Percentiles rank a stretch among this genome's conserved stretches.
phyloP scores from a whole-genome alignment of 2,329 filamentous ascomycete genomes.

The Penicillium palitans region DNA sequence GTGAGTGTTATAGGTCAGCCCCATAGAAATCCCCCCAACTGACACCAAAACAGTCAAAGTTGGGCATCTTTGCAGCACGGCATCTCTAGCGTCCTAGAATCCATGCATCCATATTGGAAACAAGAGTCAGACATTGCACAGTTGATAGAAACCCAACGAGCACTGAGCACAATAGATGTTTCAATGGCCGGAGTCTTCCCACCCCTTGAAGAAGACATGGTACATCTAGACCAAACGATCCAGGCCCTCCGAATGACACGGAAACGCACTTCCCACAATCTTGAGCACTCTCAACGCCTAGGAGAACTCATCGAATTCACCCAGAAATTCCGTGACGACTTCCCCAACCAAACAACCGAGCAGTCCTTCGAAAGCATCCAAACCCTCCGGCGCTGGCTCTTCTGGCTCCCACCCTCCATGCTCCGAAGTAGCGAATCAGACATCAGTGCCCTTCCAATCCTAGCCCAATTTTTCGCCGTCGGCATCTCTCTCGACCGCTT shows the following conservation, averaged over 20 bases:
- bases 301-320: constrained; percentile 71
- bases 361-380: constrained; percentile 90
- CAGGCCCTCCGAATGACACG: constrained; percentile 61
- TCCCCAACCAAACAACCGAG: constrained; percentile 68
- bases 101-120: constrained; percentile 84
- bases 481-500: constrained; percentile 85
- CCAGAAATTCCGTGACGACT: constrained; percentile 69
- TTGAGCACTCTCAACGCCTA: constrained; percentile 68
- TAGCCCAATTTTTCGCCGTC: constrained; percentile 89
- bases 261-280: constrained; percentile 65
- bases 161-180: constrained; percentile 37
- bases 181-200: constrained; percentile 37
- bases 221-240: constrained; percentile 66
- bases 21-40: constrained; percentile 4
- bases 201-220: constrained; percentile 64
- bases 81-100: constrained; percentile 83
- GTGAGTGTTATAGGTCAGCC: constrained; percentile 56
- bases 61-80: constrained; percentile 94
- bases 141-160: constrained; percentile 44
- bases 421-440: constrained; percentile 75
- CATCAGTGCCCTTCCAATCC: constrained; percentile 74
- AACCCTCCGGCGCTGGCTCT: constrained; percentile 85
- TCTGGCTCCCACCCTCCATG: constrained; percentile 88
- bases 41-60: constrained; percentile 64
- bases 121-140: constrained; percentile 69